Evolutionary conservation across 352 stramenopile species (phyloP), one percentile per base, ranked within the genome.

Genomic region (Chrysophaeum taylorii): DNA sequence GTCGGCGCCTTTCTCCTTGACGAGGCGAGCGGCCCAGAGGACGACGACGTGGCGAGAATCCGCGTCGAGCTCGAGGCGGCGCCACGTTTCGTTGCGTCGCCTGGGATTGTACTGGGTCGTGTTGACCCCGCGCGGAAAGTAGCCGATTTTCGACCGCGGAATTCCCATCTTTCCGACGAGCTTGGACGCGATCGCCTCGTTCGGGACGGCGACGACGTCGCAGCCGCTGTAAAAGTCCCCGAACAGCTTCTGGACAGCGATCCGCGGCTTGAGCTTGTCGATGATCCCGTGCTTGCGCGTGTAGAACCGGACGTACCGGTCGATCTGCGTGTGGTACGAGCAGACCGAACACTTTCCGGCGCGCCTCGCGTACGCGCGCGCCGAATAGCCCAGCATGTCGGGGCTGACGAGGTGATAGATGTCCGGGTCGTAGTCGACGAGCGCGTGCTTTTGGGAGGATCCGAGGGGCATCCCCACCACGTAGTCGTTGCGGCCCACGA

Each of bases 271-370:
- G 31, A 66, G 36, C 21, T 45, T 42, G 35, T 66, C 57, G 5
- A 66, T 2, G 12, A 66, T 14, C 12, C 5, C 7, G 36, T 66
- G 57, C 57, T 66, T 66, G 2, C 33, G 12, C 33, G 57, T 43
- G 36, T 66, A 66, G 36, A 37, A 66, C 33, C 57, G 57, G 12
- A 66, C 31, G 36, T 66, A 66, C 16, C 57, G 57, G 57, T 66
- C 57, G 57, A 66, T 42, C 57, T 66, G 57, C 57, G 57, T 66
- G 36, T 66, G 57, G 35, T 66, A 66, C 33, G 57, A 38, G 36
- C 57, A 66, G 18, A 66, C 57, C 12, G 57, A 9, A 36, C 57
- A 66, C 12, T 14, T 18, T 16, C 57, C 57, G 16, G 25, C 4
- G 33, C 12, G 12, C 33, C 31, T 5, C 33, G 35, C 57, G 12